Evolutionary conservation across 75 land plant genomes (phyloP).

Genomic region (Sequoiadendron giganteum): DNA sequence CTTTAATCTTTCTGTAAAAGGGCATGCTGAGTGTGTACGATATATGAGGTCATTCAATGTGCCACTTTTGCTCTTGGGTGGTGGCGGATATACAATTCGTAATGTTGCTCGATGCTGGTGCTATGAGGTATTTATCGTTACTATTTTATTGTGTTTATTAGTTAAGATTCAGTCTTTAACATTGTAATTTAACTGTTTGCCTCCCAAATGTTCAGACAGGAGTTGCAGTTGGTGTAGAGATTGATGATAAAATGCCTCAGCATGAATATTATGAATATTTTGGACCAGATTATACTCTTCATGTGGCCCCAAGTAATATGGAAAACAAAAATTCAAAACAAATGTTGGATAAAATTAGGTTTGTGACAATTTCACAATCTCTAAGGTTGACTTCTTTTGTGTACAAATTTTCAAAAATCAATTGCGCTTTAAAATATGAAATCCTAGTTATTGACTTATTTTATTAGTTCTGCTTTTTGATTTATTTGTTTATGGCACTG

Average conservation of each 20-base stretch:
- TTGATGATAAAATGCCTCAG: constrained; percentile 74
- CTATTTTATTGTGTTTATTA: neutral
- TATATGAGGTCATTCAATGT: constrained; percentile 82
- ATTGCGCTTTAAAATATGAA: neutral
- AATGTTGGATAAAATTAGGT: constrained; percentile 53
- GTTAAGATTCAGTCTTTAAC: neutral
- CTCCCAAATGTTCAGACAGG: constrained; percentile 52
- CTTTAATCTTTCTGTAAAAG: constrained; percentile 83
- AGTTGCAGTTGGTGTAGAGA: constrained; percentile 78
- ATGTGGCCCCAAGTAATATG: constrained; percentile 79
- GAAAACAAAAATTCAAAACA: constrained; percentile 56
- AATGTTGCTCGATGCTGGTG: constrained; percentile 90
- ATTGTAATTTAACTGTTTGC: neutral
- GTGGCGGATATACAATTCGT: constrained; percentile 83
- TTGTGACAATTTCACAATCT: neutral
- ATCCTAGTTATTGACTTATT: neutral
- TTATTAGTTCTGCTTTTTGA: neutral
- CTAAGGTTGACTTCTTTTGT: neutral
- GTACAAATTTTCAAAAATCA: neutral
- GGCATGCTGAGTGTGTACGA: constrained; percentile 82
- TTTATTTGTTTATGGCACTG: neutral
- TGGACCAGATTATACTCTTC: constrained; percentile 87
- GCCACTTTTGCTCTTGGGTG: constrained; percentile 70
- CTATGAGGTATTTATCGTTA: constrained; percentile 58
- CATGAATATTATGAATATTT: constrained; percentile 85